Percentiles rank a stretch among this genome's conserved stretches.
phyloP scores from a whole-genome alignment of 169 alveolate genomes.

The Pseudocohnilembus persalinus region DNA sequence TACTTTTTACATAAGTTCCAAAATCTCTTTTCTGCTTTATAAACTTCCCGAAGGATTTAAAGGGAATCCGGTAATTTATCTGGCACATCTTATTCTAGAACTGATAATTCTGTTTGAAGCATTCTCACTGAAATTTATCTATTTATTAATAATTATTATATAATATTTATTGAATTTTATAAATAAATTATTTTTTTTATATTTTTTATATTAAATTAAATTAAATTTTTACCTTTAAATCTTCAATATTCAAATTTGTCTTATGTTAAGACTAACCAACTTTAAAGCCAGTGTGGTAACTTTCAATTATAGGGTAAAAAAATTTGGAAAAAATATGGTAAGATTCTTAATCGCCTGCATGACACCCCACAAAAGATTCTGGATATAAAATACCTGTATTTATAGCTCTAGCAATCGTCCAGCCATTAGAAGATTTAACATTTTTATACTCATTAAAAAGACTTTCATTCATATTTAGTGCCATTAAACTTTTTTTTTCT shows the following conservation, averaged over 20 bases:
- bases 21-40: constrained; percentile 35
- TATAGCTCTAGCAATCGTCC: background rate
- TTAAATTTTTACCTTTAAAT: too few species aligned
- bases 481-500: too few species aligned
- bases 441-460: background rate
- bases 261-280: too few species aligned
- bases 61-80: constrained; percentile 47
- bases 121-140: background rate
- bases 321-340: background rate
- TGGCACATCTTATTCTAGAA: constrained; percentile 42
- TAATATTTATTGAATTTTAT: too few species aligned
- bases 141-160: too few species aligned
- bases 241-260: too few species aligned
- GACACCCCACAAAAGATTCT: background rate
- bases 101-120: background rate
- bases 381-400: background rate
- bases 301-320: background rate
- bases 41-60: constrained; percentile 26
- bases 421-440: background rate
- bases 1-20: background rate
- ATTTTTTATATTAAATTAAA: too few species aligned
- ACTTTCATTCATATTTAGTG: background rate
- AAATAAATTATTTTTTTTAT: too few species aligned
- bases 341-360: background rate
- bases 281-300: background rate